These are phyloP conservation scores for Simmondsia chinensis DNA, from an alignment of 148 eudicot species.

Conservation along the genomic window DNA sequence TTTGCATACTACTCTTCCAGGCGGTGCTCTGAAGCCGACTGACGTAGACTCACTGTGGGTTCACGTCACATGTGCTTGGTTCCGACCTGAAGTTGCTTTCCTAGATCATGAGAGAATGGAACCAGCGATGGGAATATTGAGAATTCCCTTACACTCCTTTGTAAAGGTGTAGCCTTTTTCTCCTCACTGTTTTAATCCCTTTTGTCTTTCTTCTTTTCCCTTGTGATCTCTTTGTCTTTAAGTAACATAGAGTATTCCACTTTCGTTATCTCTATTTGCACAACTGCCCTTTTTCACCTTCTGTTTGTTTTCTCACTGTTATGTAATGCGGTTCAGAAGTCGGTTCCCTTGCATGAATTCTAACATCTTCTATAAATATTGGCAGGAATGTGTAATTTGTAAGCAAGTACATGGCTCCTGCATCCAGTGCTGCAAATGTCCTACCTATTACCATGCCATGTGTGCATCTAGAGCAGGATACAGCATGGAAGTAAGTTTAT, in stretches of 20 bases:
- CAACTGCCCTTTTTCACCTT: too few species aligned
- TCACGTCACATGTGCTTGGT: constrained; percentile 99
- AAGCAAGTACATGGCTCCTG: constrained; percentile 91
- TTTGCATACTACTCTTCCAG: constrained; percentile 27
- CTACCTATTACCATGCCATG: constrained; percentile 78
- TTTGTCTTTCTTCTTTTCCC: not conserved
- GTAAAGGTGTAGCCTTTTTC: constrained; percentile 38
- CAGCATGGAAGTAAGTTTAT: constrained; percentile 75
- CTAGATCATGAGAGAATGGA: constrained; percentile 69
- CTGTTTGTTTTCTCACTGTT: too few species aligned
- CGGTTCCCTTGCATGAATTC: not conserved
- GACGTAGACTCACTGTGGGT: constrained; percentile 82
- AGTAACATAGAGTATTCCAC: not conserved
- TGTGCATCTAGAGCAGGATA: constrained; percentile 95
- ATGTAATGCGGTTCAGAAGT: too few species aligned
- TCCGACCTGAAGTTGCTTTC: constrained; percentile 85
- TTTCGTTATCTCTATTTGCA: too few species aligned
- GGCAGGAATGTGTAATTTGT: constrained; percentile 77
- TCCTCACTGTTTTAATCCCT: not conserved
- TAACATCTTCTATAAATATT: constrained; percentile 1
- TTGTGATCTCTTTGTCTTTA: not conserved
- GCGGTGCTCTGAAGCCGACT: constrained; percentile 98
- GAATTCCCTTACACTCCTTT: constrained; percentile 57
- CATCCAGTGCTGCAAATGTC: constrained; percentile 86
- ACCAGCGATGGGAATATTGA: constrained; percentile 78